phyloP scores from a whole-genome alignment of 495 filamentous ascomycete species.

The Terfezia boudieri region DNA sequence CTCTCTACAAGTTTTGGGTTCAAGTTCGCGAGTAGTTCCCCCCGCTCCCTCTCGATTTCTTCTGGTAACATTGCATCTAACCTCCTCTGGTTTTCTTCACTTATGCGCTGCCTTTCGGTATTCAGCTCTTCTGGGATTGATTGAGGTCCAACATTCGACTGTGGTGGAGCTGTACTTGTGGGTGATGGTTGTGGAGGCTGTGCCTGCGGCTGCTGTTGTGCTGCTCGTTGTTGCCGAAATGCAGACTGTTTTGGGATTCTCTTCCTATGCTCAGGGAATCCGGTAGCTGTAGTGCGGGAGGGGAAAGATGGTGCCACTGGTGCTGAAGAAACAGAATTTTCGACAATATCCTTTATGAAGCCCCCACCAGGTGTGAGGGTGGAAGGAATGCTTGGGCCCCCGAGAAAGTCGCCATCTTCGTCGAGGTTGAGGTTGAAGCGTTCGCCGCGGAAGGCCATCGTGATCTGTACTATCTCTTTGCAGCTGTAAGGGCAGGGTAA shows the following conservation, averaged over 20 bases:
- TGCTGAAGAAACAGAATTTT: conserved; percentile 34
- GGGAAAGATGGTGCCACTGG: conserved; percentile 42
- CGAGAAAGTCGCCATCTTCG: conserved; percentile 15
- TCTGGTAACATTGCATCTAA: conserved; percentile 57
- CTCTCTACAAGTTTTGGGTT: conserved; percentile 49
- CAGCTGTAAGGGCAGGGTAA: too few species aligned
- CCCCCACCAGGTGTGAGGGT: background rate
- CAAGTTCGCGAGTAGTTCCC: conserved; percentile 48
- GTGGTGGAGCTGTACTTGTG: conserved; percentile 1
- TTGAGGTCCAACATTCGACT: too few species aligned
- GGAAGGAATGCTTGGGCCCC: background rate
- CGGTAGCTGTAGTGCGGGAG: conserved; percentile 35
- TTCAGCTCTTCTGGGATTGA: background rate
- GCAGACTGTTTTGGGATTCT: conserved; percentile 39
- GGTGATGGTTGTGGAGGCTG: background rate
- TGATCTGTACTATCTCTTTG: background rate
- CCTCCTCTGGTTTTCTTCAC: conserved; percentile 54
- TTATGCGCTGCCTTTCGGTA: conserved; percentile 46
- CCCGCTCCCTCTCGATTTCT: conserved; percentile 55
- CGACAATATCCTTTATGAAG: conserved; percentile 57
- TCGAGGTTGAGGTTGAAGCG: conserved; percentile 36
- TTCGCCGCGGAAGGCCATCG: conserved; percentile 37
- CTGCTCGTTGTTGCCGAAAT: conserved; percentile 48
- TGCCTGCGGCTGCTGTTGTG: conserved; percentile 8
- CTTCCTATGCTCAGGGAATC: conserved; percentile 73